These are phyloP conservation scores for Trifolium repens DNA, from an alignment of 306 rosid genomes.

Conservation along the genomic window DNA sequence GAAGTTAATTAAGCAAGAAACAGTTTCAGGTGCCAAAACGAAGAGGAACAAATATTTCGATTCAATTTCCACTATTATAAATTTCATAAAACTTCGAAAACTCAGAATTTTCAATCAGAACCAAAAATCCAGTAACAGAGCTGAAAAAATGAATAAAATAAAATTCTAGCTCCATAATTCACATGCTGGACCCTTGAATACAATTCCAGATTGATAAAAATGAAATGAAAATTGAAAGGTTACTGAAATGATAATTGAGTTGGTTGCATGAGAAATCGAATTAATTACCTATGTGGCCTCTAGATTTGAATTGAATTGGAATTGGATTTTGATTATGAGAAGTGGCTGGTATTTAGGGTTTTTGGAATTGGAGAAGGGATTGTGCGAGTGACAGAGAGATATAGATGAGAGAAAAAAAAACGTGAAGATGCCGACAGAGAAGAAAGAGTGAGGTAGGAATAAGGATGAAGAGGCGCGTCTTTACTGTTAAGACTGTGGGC, in stretches of 20 bases:
- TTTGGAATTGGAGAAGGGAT: not conserved
- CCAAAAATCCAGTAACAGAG: slow-evolving; percentile 1
- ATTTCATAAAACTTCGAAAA: not conserved
- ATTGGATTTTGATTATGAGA: not conserved
- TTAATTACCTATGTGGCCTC: slow-evolving; percentile 25
- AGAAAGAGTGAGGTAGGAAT: slow-evolving; percentile 22
- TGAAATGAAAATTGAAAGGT: slow-evolving; percentile 1
- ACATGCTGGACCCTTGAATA: not conserved
- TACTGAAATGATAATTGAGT: not conserved
- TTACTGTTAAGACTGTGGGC: slow-evolving; percentile 22
- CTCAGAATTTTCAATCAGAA: not conserved
- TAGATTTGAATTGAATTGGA: slow-evolving; percentile 10
- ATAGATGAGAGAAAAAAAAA: not conserved
- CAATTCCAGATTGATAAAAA: not conserved
- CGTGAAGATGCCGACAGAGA: slow-evolving; percentile 18
- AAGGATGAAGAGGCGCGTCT: slow-evolving; percentile 46
- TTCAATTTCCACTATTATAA: not conserved
- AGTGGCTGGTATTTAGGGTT: slow-evolving; percentile 4
- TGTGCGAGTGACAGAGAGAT: not conserved
- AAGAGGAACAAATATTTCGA: not conserved
- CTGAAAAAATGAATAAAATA: not conserved
- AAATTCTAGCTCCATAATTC: not conserved
- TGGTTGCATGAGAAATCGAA: not conserved
- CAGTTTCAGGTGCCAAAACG: not conserved
- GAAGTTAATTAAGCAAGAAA: slow-evolving; percentile 26